A percentile compares a stretch with the other conserved stretches of the same genome.
phyloP scores from a whole-genome alignment of 1,284 basidiomycete species.

The Violaceomyces palustris region DNA sequence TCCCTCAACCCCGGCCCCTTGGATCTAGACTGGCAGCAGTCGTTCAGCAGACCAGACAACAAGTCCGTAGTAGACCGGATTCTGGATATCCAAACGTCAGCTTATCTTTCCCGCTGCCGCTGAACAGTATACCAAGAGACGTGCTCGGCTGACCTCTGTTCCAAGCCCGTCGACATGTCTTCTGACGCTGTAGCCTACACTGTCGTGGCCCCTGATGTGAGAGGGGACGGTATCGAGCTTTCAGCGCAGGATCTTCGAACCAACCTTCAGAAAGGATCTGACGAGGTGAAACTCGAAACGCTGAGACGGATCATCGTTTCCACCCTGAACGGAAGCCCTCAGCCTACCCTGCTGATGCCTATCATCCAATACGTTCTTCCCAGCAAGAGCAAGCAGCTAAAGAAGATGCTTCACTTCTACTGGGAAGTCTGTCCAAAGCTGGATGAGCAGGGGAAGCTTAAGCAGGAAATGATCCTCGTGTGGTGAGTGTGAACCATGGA shows the following conservation, averaged over 20 bases:
- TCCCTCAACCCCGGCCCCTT: too few relatives aligned
- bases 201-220: conserved; percentile 29
- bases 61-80: too few relatives aligned
- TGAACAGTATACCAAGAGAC: too few relatives aligned
- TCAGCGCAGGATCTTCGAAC: conserved; percentile 67
- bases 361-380: conserved; percentile 98
- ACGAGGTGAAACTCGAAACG: conserved; percentile 95
- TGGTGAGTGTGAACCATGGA: conserved; percentile 81
- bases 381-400: conserved; percentile 90
- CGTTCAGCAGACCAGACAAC: too few relatives aligned
- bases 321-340: conserved; percentile 87
- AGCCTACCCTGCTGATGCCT: conserved; percentile 91
- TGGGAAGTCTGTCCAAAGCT: conserved; percentile 99
- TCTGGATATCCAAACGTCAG: too few relatives aligned
- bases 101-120: too few relatives aligned
- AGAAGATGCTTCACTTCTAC: conserved; percentile 95
- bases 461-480: conserved; percentile 99
- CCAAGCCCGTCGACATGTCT: too few relatives aligned
- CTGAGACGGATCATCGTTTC: conserved; percentile 90
- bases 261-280: conserved; percentile 88
- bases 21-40: too few relatives aligned
- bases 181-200: conserved; percentile 34
- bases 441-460: conserved; percentile 92
- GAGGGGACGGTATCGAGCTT: conserved; percentile 34
- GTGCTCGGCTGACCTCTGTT: too few relatives aligned